Evolutionary conservation across 1,284 basidiomycete genomes (phyloP).

Genomic region (Tranzscheliella williamsii): DNA sequence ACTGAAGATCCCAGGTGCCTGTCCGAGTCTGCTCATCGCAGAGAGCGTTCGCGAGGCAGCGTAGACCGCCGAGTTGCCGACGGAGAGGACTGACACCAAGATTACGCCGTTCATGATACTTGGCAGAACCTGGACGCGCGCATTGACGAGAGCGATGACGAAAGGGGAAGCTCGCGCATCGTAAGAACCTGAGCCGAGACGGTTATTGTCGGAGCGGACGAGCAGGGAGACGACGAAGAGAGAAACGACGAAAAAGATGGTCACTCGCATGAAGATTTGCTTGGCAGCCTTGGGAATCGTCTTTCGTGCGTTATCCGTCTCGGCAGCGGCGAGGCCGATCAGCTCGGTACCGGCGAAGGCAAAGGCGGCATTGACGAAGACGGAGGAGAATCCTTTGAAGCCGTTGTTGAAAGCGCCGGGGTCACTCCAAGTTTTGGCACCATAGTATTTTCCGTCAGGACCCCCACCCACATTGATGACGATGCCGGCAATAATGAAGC

Average conservation of each 20-base stretch:
- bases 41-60: slow-evolving; percentile 61
- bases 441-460: slow-evolving; percentile 44
- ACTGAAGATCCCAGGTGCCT: slow-evolving; percentile 62
- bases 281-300: slow-evolving; percentile 65
- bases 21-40: slow-evolving; percentile 60
- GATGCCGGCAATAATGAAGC: slow-evolving; percentile 56
- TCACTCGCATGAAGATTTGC: slow-evolving; percentile 63
- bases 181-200: slow-evolving; percentile 50
- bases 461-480: slow-evolving; percentile 56
- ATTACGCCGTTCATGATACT: slow-evolving; percentile 65
- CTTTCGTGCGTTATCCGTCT: slow-evolving; percentile 65
- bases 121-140: slow-evolving; percentile 63
- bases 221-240: slow-evolving; percentile 69
- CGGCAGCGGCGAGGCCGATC: slow-evolving; percentile 72
- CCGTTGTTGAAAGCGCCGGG: slow-evolving; percentile 57
- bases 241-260: slow-evolving; percentile 65
- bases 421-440: slow-evolving; percentile 49
- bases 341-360: slow-evolving; percentile 62
- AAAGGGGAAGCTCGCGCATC: slow-evolving; percentile 64
- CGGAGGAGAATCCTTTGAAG: slow-evolving; percentile 57
- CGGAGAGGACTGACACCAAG: slow-evolving; percentile 61
- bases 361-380: slow-evolving; percentile 57
- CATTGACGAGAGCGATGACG: slow-evolving; percentile 64
- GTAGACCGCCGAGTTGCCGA: slow-evolving; percentile 62
- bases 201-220: slow-evolving; percentile 59